Conservation (phyloP, 2,329 filamentous ascomycete genomes). For the Tothia fuscella region DNA sequence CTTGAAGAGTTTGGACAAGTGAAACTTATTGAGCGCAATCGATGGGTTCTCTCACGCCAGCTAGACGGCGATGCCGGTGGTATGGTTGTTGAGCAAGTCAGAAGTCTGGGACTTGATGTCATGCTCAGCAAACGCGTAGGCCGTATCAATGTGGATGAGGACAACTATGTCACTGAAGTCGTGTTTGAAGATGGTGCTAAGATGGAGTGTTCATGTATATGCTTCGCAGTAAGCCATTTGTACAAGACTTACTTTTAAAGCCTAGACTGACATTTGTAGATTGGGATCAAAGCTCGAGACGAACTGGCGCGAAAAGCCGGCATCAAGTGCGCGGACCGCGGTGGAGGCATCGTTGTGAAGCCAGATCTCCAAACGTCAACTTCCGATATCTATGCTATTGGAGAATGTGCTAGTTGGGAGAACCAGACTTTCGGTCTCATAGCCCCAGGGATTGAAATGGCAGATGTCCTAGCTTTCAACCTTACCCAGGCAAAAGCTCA, state of each 20-base stretch:
- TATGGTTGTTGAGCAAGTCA: constrained; percentile 73
- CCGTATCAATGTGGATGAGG: constrained; percentile 54
- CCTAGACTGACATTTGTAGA: constrained; percentile 37
- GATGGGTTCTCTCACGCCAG: constrained; percentile 73
- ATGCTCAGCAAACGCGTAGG: constrained; percentile 65
- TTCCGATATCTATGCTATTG: constrained; percentile 70
- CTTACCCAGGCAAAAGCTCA: constrained; percentile 71
- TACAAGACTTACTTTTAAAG: constrained; percentile 15
- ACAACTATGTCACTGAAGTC: constrained; percentile 60
- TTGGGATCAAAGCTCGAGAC: constrained; percentile 72
- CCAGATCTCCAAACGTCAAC: constrained; percentile 56
- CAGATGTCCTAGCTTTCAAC: constrained; percentile 82
- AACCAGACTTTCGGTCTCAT: constrained; percentile 81
- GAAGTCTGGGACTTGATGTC: constrained; percentile 66
- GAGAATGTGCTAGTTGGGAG: constrained; percentile 84
- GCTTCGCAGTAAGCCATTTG: constrained; percentile 73
- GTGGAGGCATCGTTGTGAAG: constrained; percentile 64
- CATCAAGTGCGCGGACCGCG: constrained; percentile 58
- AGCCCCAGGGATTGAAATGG: constrained; percentile 84
- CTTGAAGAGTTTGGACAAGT: constrained; percentile 62
- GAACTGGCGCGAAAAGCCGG: constrained; percentile 59
- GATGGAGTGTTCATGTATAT: constrained; percentile 68
- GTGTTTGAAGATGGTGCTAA: constrained; percentile 69
- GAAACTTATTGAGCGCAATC: constrained; percentile 68
- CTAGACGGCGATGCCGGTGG: constrained; percentile 69